These are phyloP conservation scores for Ottelia alismoides DNA, from an alignment of 106 monocot genomes.

Conservation along the genomic window DNA sequence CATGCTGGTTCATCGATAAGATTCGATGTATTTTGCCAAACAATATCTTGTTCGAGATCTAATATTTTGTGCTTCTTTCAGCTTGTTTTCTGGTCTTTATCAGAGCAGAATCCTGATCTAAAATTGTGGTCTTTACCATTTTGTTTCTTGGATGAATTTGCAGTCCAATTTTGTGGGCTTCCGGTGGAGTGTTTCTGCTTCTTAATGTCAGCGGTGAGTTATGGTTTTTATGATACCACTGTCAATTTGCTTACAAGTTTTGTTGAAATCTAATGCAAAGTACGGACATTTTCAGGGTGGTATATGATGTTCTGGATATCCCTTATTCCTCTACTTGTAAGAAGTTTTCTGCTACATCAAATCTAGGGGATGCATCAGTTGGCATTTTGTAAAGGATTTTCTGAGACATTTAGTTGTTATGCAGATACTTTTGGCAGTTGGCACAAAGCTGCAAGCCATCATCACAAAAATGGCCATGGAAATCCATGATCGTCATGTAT, in stretches of 20 bases:
- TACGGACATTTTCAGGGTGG: constrained; percentile 29
- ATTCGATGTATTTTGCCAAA: too few species aligned
- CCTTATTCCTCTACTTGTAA: constrained; percentile 55
- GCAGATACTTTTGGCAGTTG: constrained; percentile 53
- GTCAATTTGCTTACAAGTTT: neutral
- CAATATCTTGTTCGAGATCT: too few species aligned
- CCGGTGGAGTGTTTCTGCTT: constrained; percentile 14
- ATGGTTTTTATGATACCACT: neutral
- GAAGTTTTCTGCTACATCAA: neutral
- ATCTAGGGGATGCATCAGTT: neutral
- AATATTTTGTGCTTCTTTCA: too few species aligned
- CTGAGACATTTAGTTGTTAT: neutral
- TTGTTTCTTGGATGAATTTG: too few species aligned
- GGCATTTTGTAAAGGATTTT: neutral
- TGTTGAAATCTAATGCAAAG: neutral
- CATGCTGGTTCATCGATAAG: too few species aligned
- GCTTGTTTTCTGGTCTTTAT: too few species aligned
- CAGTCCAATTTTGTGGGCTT: constrained; percentile 20
- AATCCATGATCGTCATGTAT: constrained; percentile 56
- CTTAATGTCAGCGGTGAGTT: constrained; percentile 17
- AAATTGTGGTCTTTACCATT: too few species aligned
- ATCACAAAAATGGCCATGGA: constrained; percentile 57
- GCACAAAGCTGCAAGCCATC: constrained; percentile 61
- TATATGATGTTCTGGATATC: constrained; percentile 56
- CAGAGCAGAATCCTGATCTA: too few species aligned